A percentile compares a stretch with the other conserved stretches of the same genome.
These are phyloP conservation scores for Venturia asperata DNA, from an alignment of 2,329 filamentous ascomycete genomes.

Conservation along the genomic window DNA sequence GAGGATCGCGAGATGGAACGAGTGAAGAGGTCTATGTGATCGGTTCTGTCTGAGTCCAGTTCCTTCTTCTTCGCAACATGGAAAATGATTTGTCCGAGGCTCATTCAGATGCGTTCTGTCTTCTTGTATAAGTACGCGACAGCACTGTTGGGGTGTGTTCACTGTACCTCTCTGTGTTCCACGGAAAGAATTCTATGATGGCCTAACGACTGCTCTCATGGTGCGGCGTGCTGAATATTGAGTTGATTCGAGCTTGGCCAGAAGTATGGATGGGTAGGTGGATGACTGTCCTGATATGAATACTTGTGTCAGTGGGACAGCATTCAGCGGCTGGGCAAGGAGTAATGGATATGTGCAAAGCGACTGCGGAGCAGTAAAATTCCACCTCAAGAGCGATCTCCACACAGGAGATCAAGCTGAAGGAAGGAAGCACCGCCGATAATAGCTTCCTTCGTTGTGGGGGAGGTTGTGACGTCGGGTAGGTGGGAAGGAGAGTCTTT, in stretches of 20 bases:
- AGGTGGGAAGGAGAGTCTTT: not conserved
- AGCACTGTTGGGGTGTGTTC: not conserved
- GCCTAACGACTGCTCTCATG: not conserved
- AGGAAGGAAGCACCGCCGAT: not conserved
- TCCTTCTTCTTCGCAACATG: conserved; percentile 19
- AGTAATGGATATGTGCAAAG: not conserved
- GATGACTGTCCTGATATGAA: conserved; percentile 5
- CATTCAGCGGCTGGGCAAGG: conserved; percentile 1
- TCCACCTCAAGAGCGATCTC: conserved; percentile 1
- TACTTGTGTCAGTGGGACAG: conserved; percentile 5
- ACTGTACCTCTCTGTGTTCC: conserved; percentile 5
- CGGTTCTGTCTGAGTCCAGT: conserved; percentile 9
- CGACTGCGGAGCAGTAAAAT: not conserved
- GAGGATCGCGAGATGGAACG: not conserved
- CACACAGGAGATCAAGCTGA: not conserved
- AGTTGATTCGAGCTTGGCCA: not conserved
- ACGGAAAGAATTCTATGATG: conserved; percentile 6
- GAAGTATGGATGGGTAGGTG: not conserved
- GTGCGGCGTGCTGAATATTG: not conserved
- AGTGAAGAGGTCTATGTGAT: conserved; percentile 11
- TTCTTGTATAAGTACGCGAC: not conserved
- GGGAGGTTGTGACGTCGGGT: conserved; percentile 6
- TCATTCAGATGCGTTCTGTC: conserved; percentile 14
- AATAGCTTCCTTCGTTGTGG: conserved; percentile 10
- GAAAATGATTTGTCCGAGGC: not conserved